Evolutionary conservation across 129 eudicot species (phyloP).

Genomic region (Flaveria trinervia): DNA sequence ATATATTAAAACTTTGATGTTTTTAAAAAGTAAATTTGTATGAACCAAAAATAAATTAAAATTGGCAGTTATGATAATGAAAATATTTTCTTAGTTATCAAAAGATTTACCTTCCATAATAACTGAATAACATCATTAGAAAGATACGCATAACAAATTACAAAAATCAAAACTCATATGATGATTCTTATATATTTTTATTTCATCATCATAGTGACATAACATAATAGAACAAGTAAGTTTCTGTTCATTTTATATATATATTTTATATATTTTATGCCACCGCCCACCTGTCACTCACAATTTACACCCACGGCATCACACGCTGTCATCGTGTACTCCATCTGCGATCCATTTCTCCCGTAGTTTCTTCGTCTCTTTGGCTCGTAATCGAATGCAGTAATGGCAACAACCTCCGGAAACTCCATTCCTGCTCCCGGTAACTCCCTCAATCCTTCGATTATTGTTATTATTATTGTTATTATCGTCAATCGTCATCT

Average conservation of each 20-base stretch:
- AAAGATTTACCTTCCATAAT: neutral
- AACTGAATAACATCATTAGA: too few species aligned
- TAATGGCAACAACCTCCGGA: constrained; percentile 73
- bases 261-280: too few species aligned
- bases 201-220: too few species aligned
- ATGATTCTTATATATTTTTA: too few species aligned
- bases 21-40: too few species aligned
- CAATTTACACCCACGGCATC: constrained; percentile 7
- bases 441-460: constrained; percentile 23
- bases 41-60: too few species aligned
- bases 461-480: neutral
- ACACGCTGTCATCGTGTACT: constrained; percentile 30
- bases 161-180: too few species aligned
- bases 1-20: too few species aligned
- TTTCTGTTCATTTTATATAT: neutral
- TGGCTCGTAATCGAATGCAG: constrained; percentile 23
- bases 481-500: neutral
- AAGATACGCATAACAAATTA: too few species aligned
- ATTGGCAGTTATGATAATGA: too few species aligned
- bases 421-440: constrained; percentile 76
- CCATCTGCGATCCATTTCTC: constrained; percentile 52
- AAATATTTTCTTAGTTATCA: too few species aligned
- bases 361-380: constrained; percentile 3
- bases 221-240: neutral
- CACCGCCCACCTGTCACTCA: constrained; percentile 29